These are phyloP conservation scores for Oenanthe javanica DNA, from an alignment of 140 eudicot genomes.

Conservation along the genomic window DNA sequence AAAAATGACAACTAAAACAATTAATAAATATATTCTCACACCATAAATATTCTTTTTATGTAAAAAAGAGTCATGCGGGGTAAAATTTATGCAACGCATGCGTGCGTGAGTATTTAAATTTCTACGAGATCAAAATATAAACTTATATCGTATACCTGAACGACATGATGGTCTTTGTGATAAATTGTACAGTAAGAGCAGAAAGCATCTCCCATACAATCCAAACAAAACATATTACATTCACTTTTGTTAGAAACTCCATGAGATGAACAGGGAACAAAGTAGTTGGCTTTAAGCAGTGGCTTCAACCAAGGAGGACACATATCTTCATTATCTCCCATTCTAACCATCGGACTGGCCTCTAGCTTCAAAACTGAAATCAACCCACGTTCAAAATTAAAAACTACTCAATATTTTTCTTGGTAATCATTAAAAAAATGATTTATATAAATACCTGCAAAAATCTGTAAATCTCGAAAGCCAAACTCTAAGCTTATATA, in stretches of 20 bases:
- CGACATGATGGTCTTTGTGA: conserved; percentile 62
- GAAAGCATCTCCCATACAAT: conserved; percentile 52
- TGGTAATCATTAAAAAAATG: too few relatives aligned
- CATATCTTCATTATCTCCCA: conserved; percentile 28
- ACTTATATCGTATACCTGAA: conserved; percentile 35
- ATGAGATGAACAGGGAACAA: conserved; percentile 48
- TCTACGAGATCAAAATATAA: too few relatives aligned
- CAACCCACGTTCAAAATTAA: background rate
- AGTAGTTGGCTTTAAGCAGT: conserved; percentile 51
- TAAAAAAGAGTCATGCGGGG: background rate
- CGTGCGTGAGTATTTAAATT: too few relatives aligned
- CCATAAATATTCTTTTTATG: background rate
- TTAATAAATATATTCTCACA: background rate
- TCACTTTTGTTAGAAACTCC: conserved; percentile 62
- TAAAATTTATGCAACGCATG: too few relatives aligned
- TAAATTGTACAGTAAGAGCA: conserved; percentile 58
- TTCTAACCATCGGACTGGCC: conserved; percentile 48
- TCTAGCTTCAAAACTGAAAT: conserved; percentile 10
- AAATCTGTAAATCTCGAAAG: background rate
- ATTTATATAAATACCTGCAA: background rate
- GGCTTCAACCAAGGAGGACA: conserved; percentile 70
- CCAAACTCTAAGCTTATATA: background rate
- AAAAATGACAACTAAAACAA: background rate
- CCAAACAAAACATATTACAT: conserved; percentile 74
- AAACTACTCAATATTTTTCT: background rate